These are phyloP conservation scores for Bacidia rubella DNA, from an alignment of 495 filamentous ascomycete species.

Conservation along the genomic window DNA sequence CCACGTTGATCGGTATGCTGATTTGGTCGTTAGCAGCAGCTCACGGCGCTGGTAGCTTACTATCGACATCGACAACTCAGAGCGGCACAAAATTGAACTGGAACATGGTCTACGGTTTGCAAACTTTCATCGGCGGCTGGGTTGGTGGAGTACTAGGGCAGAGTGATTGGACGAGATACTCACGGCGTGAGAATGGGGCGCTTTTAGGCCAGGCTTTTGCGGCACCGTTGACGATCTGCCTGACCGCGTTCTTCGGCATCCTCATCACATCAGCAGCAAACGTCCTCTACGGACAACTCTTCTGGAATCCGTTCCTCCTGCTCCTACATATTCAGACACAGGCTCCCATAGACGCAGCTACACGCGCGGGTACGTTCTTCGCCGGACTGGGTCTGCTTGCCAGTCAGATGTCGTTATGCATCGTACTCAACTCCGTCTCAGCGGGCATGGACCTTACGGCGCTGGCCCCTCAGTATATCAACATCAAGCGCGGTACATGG, in stretches of 20 bases:
- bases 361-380: slow-evolving; percentile 32
- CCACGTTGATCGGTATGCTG: slow-evolving; percentile 21
- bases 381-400: slow-evolving; percentile 28
- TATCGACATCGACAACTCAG: slow-evolving; percentile 13
- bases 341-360: slow-evolving; percentile 18
- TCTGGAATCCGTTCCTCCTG: slow-evolving; percentile 29
- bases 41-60: slow-evolving; percentile 18
- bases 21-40: slow-evolving; percentile 21
- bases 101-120: slow-evolving; percentile 19
- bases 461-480: slow-evolving; percentile 34
- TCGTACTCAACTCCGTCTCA: slow-evolving; percentile 26
- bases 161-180: slow-evolving; percentile 22
- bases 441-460: slow-evolving; percentile 35
- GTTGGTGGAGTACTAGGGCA: slow-evolving; percentile 20
- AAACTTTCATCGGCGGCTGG: slow-evolving; percentile 18
- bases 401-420: slow-evolving; percentile 24
- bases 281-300: slow-evolving; percentile 23
- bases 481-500: slow-evolving; percentile 34
- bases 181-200: slow-evolving; percentile 17
- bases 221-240: slow-evolving; percentile 25
- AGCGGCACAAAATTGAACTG: slow-evolving; percentile 14
- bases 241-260: slow-evolving; percentile 20
- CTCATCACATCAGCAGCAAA: slow-evolving; percentile 20
- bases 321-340: slow-evolving; percentile 20
- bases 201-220: slow-evolving; percentile 22